phyloP scores from a whole-genome alignment of 2,329 filamentous ascomycete genomes.

The Alternaria rosae region DNA sequence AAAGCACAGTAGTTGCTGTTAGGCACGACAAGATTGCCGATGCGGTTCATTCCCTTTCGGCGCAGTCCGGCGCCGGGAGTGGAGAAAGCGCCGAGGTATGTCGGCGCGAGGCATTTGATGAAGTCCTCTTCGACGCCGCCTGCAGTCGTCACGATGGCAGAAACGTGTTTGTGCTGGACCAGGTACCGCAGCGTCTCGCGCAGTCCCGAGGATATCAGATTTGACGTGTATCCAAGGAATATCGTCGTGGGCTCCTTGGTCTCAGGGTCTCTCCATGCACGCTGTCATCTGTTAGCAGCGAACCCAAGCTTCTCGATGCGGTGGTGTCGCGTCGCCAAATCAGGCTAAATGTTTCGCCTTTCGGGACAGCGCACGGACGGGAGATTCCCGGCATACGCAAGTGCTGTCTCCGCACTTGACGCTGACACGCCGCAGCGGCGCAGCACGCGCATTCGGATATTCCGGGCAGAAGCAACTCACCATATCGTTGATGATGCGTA shows the following conservation, averaged over 20 bases:
- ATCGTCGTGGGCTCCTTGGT: constrained; percentile 85
- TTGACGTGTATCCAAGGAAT: constrained; percentile 96
- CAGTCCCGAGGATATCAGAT: constrained; percentile 94
- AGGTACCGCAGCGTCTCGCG: constrained; percentile 91
- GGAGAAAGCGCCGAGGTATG: constrained; percentile 88
- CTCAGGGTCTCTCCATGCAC: constrained; percentile 81
- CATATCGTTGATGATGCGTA: constrained; percentile 95
- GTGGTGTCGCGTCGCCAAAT: constrained; percentile 37
- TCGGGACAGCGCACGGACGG: constrained; percentile 32
- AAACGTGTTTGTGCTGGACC: constrained; percentile 90
- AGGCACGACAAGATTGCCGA: constrained; percentile 93
- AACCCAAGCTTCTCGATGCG: constrained; percentile 30
- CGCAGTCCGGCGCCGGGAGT: constrained; percentile 79
- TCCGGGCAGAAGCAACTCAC: constrained; percentile 56
- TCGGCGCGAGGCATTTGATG: constrained; percentile 96
- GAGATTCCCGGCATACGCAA: constrained; percentile 20
- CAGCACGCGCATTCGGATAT: constrained; percentile 16
- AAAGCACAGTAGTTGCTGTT: constrained; percentile 98
- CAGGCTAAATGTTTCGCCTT: constrained; percentile 42
- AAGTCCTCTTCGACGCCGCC: constrained; percentile 97
- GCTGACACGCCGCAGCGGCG: constrained; percentile 11
- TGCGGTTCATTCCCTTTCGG: constrained; percentile 87
- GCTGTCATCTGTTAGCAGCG: constrained; percentile 57
- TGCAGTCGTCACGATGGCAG: constrained; percentile 91
- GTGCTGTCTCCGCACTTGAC: constrained; percentile 30